phyloP scores from a whole-genome alignment of 192 early-diverging fungal genomes.

The Entomortierella lignicola region DNA sequence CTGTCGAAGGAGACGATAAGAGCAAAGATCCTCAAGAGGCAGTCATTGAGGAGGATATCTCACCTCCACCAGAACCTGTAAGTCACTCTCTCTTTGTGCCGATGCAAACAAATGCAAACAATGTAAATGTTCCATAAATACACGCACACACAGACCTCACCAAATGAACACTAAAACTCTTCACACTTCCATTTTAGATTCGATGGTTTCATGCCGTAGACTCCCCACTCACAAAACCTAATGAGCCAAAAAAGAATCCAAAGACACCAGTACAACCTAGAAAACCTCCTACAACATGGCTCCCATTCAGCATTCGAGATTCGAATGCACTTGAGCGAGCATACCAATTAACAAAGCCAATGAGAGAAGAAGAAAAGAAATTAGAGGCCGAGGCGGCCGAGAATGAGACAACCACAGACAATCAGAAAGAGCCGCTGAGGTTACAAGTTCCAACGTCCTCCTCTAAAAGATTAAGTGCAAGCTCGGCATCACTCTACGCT shows the following conservation, averaged over 20 bases:
- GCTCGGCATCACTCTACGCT: background rate
- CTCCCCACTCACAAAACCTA: constrained; percentile 49
- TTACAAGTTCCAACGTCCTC: constrained; percentile 28
- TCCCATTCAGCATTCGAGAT: constrained; percentile 67
- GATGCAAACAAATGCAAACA: background rate
- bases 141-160: too few species aligned
- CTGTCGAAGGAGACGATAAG: background rate
- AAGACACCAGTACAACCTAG: constrained; percentile 43
- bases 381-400: background rate
- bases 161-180: background rate
- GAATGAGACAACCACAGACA: background rate
- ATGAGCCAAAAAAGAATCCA: constrained; percentile 29
- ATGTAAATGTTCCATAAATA: background rate
- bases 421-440: constrained; percentile 10
- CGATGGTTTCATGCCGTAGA: constrained; percentile 67
- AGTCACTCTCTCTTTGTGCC: background rate
- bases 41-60: background rate
- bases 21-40: background rate
- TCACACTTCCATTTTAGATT: constrained; percentile 18
- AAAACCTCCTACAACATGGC: constrained; percentile 60
- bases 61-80: background rate
- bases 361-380: constrained; percentile 8
- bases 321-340: constrained; percentile 67
- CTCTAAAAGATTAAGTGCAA: background rate
- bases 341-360: constrained; percentile 49